A percentile compares a stretch with the other conserved stretches of the same genome.
Conservation (phyloP, 768 basidiomycete genomes). For the Myochromella boudieri region DNA sequence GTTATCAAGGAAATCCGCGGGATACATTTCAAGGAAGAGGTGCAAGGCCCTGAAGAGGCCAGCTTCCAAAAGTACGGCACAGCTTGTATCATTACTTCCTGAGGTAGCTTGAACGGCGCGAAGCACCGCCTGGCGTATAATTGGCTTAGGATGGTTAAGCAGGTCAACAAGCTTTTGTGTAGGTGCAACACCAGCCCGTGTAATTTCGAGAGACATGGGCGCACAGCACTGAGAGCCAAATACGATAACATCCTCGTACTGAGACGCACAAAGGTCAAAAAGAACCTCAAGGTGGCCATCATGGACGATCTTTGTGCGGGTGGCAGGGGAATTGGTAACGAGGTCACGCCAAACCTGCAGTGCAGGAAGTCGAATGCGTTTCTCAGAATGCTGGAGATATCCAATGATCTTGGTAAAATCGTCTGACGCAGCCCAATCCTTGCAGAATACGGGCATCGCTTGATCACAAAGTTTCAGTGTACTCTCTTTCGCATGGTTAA, state of each 20-base stretch:
- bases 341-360: slow-evolving; percentile 16
- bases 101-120: slow-evolving; percentile 14
- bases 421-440: slow-evolving; percentile 16
- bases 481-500: slow-evolving; percentile 20
- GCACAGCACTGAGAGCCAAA: slow-evolving; percentile 12
- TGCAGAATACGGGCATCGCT: slow-evolving; percentile 17
- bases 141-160: slow-evolving; percentile 10
- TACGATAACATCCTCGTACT: slow-evolving; percentile 14
- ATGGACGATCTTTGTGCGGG: slow-evolving; percentile 16
- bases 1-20: slow-evolving; percentile 12
- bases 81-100: slow-evolving; percentile 11
- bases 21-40: slow-evolving; percentile 10
- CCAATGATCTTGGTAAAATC: slow-evolving; percentile 14
- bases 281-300: slow-evolving; percentile 10
- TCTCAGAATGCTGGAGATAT: slow-evolving; percentile 12
- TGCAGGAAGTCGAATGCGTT: slow-evolving; percentile 14
- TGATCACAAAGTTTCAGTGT: slow-evolving; percentile 16
- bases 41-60: slow-evolving; percentile 12
- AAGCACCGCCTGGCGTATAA: slow-evolving; percentile 16
- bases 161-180: slow-evolving; percentile 14
- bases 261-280: slow-evolving; percentile 18
- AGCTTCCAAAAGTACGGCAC: slow-evolving; percentile 11
- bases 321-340: slow-evolving; percentile 12
- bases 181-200: slow-evolving; percentile 8
- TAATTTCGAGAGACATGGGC: slow-evolving; percentile 16